Evolutionary conservation across 371 early-diverging fungal species (phyloP), one percentile per base, ranked within the genome.

Genomic region (Mucor racemosus): DNA sequence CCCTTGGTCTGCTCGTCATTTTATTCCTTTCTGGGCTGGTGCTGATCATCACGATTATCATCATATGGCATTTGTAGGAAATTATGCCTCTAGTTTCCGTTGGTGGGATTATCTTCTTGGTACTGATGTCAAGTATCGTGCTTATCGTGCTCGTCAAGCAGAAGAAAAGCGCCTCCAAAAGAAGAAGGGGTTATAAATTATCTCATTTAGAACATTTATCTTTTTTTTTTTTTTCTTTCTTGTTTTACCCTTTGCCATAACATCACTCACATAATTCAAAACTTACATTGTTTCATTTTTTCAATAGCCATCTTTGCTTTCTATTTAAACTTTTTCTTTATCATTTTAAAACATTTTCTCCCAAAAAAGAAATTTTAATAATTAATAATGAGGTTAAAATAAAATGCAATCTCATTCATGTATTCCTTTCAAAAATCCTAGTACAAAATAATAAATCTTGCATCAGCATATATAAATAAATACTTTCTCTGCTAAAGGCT

Each of bases 41-140:
- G 86, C 92, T 21, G 94, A 94, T 50, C 93, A 93, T 71, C 94
- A 94, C 73, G 94, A 94, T 66, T 93, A 89, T 73, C 94, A 94
- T 74, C 94, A 94, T 69, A 84, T 85, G 69, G 88, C 89, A n/a
- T 94, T 95, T 73, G 79, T 92, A 15, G 92, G 92, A 68, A 94
- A 93, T 86, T 95, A 90, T 69, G 84, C 92, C 33, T 88, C 90
- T 42, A 34, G 85, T 50, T 95, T 95, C 88, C 80, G 94, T 53
- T 91, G 91, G 89, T 93, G 93, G 93, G 95, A 95, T 78, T 83
- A 84, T 38, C 68, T 91, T 48, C 90, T 92, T 75, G 94, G 94
- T 17, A 95, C 95, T 50, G 94, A 95, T 76, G 68, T 68, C 58
- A 91, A 88, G 72, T 94, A 93, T 76, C 81, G 86, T 44, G 89